phyloP scores from a whole-genome alignment of 306 rosid genomes.

The Cucurbita pepo region DNA sequence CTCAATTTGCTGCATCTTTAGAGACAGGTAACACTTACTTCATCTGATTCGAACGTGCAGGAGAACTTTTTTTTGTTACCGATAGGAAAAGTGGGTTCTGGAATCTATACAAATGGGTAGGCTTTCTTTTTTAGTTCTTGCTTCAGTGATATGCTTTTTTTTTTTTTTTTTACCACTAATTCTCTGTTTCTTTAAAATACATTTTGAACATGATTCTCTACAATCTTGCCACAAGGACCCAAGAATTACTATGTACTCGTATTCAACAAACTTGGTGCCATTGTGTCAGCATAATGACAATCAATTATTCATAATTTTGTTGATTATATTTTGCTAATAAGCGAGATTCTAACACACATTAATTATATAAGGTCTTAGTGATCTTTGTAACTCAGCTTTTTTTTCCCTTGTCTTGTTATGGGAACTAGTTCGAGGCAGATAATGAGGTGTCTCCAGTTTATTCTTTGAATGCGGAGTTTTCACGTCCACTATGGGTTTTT shows the following conservation, averaged over 20 bases:
- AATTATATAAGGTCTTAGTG: background rate
- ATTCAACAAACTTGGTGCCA: background rate
- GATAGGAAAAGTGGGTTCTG: conserved; percentile 74
- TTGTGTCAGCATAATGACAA: background rate
- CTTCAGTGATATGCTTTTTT: background rate
- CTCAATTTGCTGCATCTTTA: no score
- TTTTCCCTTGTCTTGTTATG: background rate
- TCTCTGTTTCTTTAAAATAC: background rate
- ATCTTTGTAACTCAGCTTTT: background rate
- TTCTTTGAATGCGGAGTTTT: conserved; percentile 73
- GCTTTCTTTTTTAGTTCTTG: background rate
- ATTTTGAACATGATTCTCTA: background rate
- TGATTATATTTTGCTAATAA: background rate
- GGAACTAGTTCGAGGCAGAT: conserved; percentile 55
- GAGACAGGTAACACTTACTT: background rate
- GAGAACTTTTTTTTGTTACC: conserved; percentile 68
- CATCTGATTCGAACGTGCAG: conserved; percentile 30
- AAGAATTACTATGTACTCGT: background rate
- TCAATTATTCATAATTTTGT: background rate
- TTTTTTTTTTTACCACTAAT: background rate
- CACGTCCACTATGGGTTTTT: conserved; percentile 65
- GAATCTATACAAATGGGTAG: conserved; percentile 94
- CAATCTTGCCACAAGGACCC: background rate
- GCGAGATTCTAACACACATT: background rate
- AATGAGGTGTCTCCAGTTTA: conserved; percentile 50